Conservation (phyloP, 257 asterid genomes). For the Solanum bukasovii region DNA sequence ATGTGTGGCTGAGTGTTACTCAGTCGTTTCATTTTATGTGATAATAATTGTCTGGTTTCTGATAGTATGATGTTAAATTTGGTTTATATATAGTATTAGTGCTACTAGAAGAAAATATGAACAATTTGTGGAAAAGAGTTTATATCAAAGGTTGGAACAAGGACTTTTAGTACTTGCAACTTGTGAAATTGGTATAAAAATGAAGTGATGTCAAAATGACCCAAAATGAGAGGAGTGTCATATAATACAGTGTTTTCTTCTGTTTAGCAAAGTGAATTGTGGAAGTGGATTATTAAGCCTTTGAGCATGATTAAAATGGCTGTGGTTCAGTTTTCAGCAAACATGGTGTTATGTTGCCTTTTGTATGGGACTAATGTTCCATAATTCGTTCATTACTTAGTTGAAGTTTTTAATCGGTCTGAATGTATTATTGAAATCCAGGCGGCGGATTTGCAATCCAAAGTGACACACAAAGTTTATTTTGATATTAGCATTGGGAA, state of each 20-base stretch:
- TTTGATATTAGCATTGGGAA: constrained; percentile 89
- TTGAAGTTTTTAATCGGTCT: background rate
- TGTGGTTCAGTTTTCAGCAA: background rate
- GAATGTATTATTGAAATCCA: constrained; percentile 9
- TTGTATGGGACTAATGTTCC: background rate
- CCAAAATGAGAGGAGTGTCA: background rate
- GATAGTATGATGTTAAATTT: background rate
- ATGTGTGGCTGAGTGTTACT: background rate
- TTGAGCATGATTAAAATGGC: background rate
- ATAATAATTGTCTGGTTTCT: background rate
- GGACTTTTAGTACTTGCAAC: background rate
- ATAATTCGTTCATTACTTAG: background rate
- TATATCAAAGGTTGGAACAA: background rate
- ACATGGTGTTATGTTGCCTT: background rate
- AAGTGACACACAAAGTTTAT: constrained; percentile 82
- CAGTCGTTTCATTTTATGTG: background rate
- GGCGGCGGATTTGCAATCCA: constrained; percentile 65
- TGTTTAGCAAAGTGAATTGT: background rate
- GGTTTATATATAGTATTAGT: background rate
- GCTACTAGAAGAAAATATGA: background rate
- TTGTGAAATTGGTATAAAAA: background rate
- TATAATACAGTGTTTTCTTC: background rate
- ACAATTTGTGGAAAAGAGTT: background rate
- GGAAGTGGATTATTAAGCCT: background rate
- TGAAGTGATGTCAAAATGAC: background rate